A percentile compares a stretch with the other conserved stretches of the same genome.
phyloP scores from a whole-genome alignment of 345 rosid species.

The Erysimum cheiranthoides region DNA sequence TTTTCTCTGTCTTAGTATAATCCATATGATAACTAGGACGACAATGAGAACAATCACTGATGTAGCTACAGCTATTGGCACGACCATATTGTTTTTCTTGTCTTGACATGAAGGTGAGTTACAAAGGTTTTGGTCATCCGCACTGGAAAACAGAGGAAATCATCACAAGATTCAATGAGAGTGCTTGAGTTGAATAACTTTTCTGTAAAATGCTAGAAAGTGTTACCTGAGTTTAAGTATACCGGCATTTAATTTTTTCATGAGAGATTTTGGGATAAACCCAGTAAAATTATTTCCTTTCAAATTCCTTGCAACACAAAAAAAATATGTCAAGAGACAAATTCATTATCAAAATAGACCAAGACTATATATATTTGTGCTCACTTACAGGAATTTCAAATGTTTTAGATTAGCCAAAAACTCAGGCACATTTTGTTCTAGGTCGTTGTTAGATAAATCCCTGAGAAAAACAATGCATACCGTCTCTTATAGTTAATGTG shows the following conservation, averaged over 20 bases:
- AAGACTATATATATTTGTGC: background rate
- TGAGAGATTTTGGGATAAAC: slow-evolving; percentile 48
- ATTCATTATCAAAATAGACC: background rate
- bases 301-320: slow-evolving; percentile 46
- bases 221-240: slow-evolving; percentile 49
- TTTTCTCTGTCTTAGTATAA: slow-evolving; percentile 37
- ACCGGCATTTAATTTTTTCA: slow-evolving; percentile 42
- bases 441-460: slow-evolving; percentile 55
- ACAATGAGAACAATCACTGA: slow-evolving; percentile 27
- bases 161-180: background rate
- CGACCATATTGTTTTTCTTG: slow-evolving; percentile 37
- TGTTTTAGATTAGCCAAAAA: slow-evolving; percentile 46
- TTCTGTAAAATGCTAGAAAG: background rate
- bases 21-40: slow-evolving; percentile 36
- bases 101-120: slow-evolving; percentile 43
- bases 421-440: slow-evolving; percentile 48
- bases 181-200: background rate
- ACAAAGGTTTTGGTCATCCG: slow-evolving; percentile 48
- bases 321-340: background rate
- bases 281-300: slow-evolving; percentile 54
- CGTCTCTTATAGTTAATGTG: slow-evolving; percentile 5
- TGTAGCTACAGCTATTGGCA: slow-evolving; percentile 42
- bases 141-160: slow-evolving; percentile 34
- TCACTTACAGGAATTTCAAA: slow-evolving; percentile 49
- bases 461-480: slow-evolving; percentile 32